These are phyloP conservation scores for Cetradonia linearis DNA, from an alignment of 495 filamentous ascomycete species.

Conservation along the genomic window DNA sequence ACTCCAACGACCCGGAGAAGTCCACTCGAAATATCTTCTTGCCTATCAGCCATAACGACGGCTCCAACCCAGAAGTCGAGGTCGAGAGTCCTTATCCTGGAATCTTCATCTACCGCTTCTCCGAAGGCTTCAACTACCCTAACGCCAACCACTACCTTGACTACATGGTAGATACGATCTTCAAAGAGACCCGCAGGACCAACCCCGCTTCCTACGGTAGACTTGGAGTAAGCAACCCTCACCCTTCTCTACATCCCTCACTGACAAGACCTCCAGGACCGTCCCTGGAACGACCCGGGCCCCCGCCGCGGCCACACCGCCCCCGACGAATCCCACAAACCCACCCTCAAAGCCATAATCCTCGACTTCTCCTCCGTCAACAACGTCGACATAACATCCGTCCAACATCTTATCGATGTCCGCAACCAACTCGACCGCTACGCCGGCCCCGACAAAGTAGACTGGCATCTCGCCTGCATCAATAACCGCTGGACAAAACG, in stretches of 20 bases:
- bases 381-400: constrained; percentile 87
- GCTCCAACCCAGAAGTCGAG: constrained; percentile 78
- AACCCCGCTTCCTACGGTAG: constrained; percentile 51
- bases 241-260: neutral
- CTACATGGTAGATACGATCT: constrained; percentile 62
- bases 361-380: constrained; percentile 95
- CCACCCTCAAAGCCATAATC: constrained; percentile 83
- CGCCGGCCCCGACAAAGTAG: constrained; percentile 69
- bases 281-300: constrained; percentile 94
- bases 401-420: constrained; percentile 93
- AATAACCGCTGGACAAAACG: constrained; percentile 98
- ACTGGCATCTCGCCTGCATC: constrained; percentile 94
- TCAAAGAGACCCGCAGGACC: constrained; percentile 66
- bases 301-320: constrained; percentile 49
- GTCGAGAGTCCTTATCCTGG: constrained; percentile 77
- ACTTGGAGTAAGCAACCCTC: constrained; percentile 41
- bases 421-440: constrained; percentile 95
- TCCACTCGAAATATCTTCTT: constrained; percentile 67
- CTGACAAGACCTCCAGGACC: constrained; percentile 41
- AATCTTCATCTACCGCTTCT: constrained; percentile 95
- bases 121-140: constrained; percentile 93
- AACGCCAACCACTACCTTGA: constrained; percentile 91
- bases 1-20: constrained; percentile 26
- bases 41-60: constrained; percentile 79
- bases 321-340: constrained; percentile 44